Base-by-base conservation (phyloP, 140 eudicot genomes). In the Oenanthe javanica region DNA sequence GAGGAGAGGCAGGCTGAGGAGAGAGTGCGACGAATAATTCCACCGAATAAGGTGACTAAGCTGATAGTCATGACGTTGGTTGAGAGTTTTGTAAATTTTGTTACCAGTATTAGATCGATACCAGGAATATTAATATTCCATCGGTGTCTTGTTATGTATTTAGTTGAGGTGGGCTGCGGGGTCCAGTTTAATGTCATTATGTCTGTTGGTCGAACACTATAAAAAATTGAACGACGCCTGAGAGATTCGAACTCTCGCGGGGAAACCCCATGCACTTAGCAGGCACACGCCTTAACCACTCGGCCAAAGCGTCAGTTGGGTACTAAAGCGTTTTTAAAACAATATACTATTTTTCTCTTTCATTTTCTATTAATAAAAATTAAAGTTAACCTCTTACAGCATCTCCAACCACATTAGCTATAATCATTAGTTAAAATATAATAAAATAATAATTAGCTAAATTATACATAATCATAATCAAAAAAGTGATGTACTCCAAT, bases 181-280 rank as follows among this genome's bases (percentile, higher is more conserved):
- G 73, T 51, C 72, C 31, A 31, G 31, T 31, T 31, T 31, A 31
- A 31, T 31, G 31, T 31, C 31, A 31, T 31, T 31, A 31, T 31
- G 31, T 31, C 0, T 31, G 31, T 31, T 31, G 45, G 45, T 42
- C 1, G 45, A 42, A 42, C 45, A 0, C 0, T 42, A 9, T 6
- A 2, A 2, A 67, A 27, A 67, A 25, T 3, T 0, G 7, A 2
- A 7, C 90, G 90, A 80, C 89, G 89, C 90, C 94, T 93, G 96
- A 89, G 97, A 91, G 98, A 93, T 88, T 93, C 96, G 98, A 93
- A 93, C 97, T 91, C 97, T 93, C 97, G 97, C 93, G 96, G 96
- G 97, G 96, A 91, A 86, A 93, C 91, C 96, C 93, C 96, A 93
- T 90, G 92, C 87, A 91, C 96, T 92, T 92, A 90, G 97, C 97